phyloP scores from a whole-genome alignment of 1,284 basidiomycete species.

The Apiotrichum laibachii region DNA sequence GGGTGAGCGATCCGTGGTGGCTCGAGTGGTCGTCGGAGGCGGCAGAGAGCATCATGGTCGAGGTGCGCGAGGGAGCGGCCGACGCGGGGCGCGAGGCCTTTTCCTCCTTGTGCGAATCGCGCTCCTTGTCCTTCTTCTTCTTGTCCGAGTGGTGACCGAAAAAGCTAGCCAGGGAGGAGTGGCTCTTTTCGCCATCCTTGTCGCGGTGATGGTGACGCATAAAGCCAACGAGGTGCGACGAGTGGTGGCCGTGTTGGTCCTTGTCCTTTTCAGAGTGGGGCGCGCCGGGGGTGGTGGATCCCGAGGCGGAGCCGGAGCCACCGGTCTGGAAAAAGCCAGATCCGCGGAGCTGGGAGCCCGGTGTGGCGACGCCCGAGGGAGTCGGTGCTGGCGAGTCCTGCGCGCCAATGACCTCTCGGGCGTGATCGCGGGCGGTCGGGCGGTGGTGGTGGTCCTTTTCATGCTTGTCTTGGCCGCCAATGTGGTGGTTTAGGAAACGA shows the following conservation, averaged over 20 bases:
- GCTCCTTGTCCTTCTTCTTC: conserved; percentile 37
- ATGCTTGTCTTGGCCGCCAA: conserved; percentile 57
- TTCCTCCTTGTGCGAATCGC: conserved; percentile 22
- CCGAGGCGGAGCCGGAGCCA: conserved; percentile 15
- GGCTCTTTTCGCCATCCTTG: conserved; percentile 51
- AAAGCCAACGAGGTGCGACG: conserved; percentile 51
- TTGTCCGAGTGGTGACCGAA: conserved; percentile 49
- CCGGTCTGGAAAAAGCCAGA: conserved; percentile 32
- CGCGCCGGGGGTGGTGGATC: conserved; percentile 15
- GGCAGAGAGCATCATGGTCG: conserved; percentile 36
- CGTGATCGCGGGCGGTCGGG: conserved; percentile 7
- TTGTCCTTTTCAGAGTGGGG: conserved; percentile 23
- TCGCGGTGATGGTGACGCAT: conserved; percentile 51
- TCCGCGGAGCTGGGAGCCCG: conserved; percentile 44
- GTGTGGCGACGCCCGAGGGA: conserved; percentile 42
- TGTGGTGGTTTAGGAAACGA: conserved; percentile 85
- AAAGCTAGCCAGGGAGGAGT: conserved; percentile 49
- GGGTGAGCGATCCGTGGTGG: conserved; percentile 6
- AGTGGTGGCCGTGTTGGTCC: conserved; percentile 41
- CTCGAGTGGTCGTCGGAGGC: background rate
- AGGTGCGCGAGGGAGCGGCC: conserved; percentile 37
- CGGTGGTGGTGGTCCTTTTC: conserved; percentile 18
- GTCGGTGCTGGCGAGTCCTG: conserved; percentile 10
- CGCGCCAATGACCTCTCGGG: too few species aligned
- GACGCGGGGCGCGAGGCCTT: conserved; percentile 33